Base-by-base conservation (phyloP, 257 asterid genomes). In the Petunia secreta region DNA sequence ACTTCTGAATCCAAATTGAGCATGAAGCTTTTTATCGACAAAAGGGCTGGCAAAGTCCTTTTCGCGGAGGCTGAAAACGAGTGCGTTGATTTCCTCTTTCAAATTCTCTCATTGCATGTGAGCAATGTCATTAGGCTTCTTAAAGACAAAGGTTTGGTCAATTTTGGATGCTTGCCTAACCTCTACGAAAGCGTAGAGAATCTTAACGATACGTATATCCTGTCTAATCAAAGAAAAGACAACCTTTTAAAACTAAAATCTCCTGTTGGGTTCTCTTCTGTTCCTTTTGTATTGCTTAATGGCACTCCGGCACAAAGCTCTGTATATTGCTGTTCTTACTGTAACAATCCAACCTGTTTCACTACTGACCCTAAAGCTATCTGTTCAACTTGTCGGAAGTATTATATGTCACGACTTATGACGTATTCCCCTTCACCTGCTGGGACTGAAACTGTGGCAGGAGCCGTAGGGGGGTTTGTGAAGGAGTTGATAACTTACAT, bases 61-160 rank as follows among this genome's bases (percentile, higher is more conserved):
- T 87, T 89, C 6, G 91, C 90, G 0, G 90, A 87, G 67, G 91
- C 86, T 0, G 75, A 69, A 16, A 85, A 85, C n/a, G 80, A 81
- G 0, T 82, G 77, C 4, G 84, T 87, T 0, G 89, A 89, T 55
- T 85, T 89, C 75, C 82, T 88, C 1, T 85, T 88, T 44, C 11
- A 57, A 83, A 25, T 86, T 8, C 81, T 87, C 16, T 76, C 85
- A 10, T 11, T 82, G 71, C 90, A 87, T 1, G 37, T 86, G 0
- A 81, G 86, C 16, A 63, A 82, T 1, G 10, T 83, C 3, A 74
- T 79, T 1, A n/a, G 50, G n/a, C 85, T 87, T 0, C 76, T 88
- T 1, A 10, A 11, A 3, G 38, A 50, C 6, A 58, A 81, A 8
- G 63, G 59, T 4, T 85, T 83, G 89, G 25, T 0, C 25, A 25